phyloP scores from a whole-genome alignment of 345 rosid species.

The Eucalyptus pauciflora region DNA sequence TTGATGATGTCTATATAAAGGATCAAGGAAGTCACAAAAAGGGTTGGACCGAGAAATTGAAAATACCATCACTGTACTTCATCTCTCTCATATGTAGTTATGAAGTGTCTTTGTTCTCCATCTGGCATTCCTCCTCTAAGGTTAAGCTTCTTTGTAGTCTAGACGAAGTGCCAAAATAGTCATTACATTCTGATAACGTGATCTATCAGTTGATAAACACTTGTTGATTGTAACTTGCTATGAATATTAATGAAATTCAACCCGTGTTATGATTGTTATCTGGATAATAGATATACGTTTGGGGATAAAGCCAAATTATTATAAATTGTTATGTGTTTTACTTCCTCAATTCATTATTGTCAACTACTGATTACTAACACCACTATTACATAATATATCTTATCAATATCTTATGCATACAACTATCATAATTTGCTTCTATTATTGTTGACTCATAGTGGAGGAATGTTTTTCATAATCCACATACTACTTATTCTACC shows the following conservation, averaged over 20 bases:
- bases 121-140: too few relatives aligned
- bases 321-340: too few relatives aligned
- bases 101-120: not conserved
- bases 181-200: accelerated
- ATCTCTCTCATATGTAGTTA: too few relatives aligned
- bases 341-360: accelerated
- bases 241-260: too few relatives aligned
- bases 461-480: not conserved
- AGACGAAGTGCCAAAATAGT: accelerated
- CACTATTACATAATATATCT: too few relatives aligned
- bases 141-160: not conserved
- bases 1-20: too few relatives aligned
- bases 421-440: not conserved
- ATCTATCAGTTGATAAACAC: not conserved
- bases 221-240: not conserved
- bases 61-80: too few relatives aligned
- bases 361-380: not conserved
- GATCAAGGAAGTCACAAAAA: too few relatives aligned
- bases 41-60: too few relatives aligned
- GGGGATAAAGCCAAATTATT: too few relatives aligned
- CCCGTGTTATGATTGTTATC: accelerated
- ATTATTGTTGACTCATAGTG: not conserved
- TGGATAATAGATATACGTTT: accelerated
- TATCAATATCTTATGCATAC: not conserved
- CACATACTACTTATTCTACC: not conserved